phyloP scores from a whole-genome alignment of 176 grass and related monocot species.

The Oryza meyeriana region DNA sequence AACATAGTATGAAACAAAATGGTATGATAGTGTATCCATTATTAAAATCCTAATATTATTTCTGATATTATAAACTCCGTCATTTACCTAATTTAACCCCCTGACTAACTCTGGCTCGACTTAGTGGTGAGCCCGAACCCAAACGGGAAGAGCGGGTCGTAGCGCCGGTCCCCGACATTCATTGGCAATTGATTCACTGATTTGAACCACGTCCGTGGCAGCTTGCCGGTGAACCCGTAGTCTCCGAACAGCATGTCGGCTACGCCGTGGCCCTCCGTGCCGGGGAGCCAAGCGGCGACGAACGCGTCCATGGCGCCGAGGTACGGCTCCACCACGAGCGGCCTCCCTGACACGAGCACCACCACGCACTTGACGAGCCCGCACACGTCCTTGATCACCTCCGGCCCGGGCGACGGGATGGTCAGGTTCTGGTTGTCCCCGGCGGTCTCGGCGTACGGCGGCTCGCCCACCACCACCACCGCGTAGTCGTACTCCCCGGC shows the following conservation, averaged over 20 bases:
- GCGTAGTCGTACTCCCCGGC: constrained; percentile 51
- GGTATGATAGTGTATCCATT: no score
- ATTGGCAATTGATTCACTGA: constrained; percentile 78
- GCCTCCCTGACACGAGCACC: constrained; percentile 58
- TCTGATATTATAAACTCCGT: no score
- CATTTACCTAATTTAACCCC: no score
- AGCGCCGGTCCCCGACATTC: constrained; percentile 69
- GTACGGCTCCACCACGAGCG: constrained; percentile 68
- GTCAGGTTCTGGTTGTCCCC: constrained; percentile 65
- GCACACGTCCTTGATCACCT: constrained; percentile 49
- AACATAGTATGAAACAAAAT: no score
- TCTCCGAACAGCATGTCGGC: constrained; percentile 79
- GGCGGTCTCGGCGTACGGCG: constrained; percentile 57
- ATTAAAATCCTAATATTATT: no score
- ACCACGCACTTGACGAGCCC: constrained; percentile 65
- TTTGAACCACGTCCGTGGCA: constrained; percentile 86
- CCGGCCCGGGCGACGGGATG: constrained; percentile 35
- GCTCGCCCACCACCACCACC: constrained; percentile 55
- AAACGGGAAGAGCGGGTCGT: constrained; percentile 67
- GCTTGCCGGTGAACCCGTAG: constrained; percentile 70
- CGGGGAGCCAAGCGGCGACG: constrained; percentile 84
- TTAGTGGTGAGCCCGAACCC: constrained; percentile 68
- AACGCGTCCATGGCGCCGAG: constrained; percentile 60
- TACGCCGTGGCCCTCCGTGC: constrained; percentile 73
- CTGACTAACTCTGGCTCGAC: no score